Evolutionary conservation across 1,284 basidiomycete genomes (phyloP), one percentile per base, ranked within the genome.

Genomic region (Volvariella surrecta): DNA sequence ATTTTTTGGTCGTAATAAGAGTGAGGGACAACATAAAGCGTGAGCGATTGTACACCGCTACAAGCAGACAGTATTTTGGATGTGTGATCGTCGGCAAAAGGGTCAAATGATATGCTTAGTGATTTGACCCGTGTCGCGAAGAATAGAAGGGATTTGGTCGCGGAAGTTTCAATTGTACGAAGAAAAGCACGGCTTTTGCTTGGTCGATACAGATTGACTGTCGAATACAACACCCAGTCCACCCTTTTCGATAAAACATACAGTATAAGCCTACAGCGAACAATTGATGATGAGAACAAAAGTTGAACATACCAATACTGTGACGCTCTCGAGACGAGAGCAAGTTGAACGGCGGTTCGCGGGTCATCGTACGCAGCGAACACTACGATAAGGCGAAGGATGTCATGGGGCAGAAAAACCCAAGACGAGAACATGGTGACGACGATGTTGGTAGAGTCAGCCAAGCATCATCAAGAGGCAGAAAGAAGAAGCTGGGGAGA

Each of bases 51-150:
- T 11, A 60, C 51, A 0, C 57, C 57, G 32, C 37, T 47, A 43
- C 59, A 61, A 32, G 47, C 48, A n/a, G 49, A 48, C 10, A 56
- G 47, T 30, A 61, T 54, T 43, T 47, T 45, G 16, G 48, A 50
- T 7, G 55, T 48, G 22, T 52, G 50, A 39, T 55, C 48, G 32
- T 52, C 48, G 32, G 52, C 40, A n/a, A 40, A 50, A 22, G 56
- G 48, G 32, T 60, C 57, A 50, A 55, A 54, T 8, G 58, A 52
- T 34, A 62, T 55, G 47, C 46, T 55, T n/a, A 61, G 48, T 2
- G 56, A 54, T 44, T 58, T 59, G 13, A 60, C 58, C 32, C 51
- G 48, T 3, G 48, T 57, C 8, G 53, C 51, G 40, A 60, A 61
- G 45, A 58, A 60, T 7, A 47, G 40, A 20, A 45, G 48, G 37